Evolutionary conservation across 306 rosid species (phyloP), one percentile per base, ranked within the genome.

Genomic region (Ceratonia siliqua): DNA sequence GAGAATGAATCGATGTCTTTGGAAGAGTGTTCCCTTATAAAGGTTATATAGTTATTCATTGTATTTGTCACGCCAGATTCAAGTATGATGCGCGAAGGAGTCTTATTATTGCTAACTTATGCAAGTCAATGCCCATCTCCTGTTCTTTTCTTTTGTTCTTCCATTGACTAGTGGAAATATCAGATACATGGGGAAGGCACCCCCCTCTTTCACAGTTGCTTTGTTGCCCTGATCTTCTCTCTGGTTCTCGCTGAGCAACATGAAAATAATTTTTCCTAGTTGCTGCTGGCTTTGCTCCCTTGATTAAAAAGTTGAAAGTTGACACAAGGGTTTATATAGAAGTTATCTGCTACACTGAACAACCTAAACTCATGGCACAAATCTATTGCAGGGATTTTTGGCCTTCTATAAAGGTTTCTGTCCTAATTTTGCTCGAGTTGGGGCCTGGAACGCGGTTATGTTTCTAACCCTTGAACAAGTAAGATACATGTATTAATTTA

Each of bases 321-420:
- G 56, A 25, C 42, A 6, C 24, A 48, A 41, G 33, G 42, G 27
- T 53, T 11, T 72, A 46, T 41, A n/a, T 50, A 13, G 13, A 55
- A 70, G 41, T 80, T 42, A 46, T 39, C 67, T 36, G 57, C 39
- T 38, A 39, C 50, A 11, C 20, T 33, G 46, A 45, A 27, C 73
- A 61, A 65, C 69, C 38, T 38, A 42, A 66, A 70, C 67, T 80
- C 20, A 62, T 61, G 62, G 53, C 64, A 62, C 52, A 42, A 72
- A 49, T 70, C 53, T 84, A 56, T 59, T 80, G 85, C 98, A 95
- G 99, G 99, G 99, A 67, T 68, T 91, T 79, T 70, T 81, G 30
- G 99, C 99, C 86, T 95, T 95, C 68, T 95, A 95, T 65, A 95
- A 95, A 84, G 99, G 99, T 72, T 95, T 95, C 80, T 80, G 89